Evolutionary conservation across 768 basidiomycete species (phyloP), one percentile per base, ranked within the genome.

Genomic region (Leccinum incarnatum): DNA sequence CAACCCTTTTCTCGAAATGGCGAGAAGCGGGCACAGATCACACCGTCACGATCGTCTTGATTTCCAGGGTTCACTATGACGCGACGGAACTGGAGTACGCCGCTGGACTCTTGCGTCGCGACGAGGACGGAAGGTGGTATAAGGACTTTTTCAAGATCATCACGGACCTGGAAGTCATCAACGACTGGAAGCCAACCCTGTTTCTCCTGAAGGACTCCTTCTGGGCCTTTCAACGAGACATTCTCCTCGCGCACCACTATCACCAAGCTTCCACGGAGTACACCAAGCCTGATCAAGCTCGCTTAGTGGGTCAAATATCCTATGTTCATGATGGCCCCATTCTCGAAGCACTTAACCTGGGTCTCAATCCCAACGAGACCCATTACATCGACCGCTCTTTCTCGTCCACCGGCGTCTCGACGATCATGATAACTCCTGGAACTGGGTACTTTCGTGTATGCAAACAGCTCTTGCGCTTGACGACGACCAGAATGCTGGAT

Each of bases 121-220:
- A 94, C 65, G 91, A 92, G 55, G 80, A 86, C 49, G 88, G 86
- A 10, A 76, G 77, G 51, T 93, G 86, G 86, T 94, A 95, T 76
- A 96, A 97, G 73, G 97, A 97, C 70, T 96, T 95, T 67, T 98
- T 86, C 83, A 95, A 96, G 73, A 88, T 98, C 64, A 91, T 95
- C 68, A 91, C 93, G 4, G 96, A 98, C 69, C 78, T 96, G 32
- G 94, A 98, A 67, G 85, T 93, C 50, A 80, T 93, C 47, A 77
- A 84, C 58, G 92, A 95, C 66, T 96, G 95, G 93, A 88, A 88
- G 62, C 83, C 88, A 2, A 93, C 91, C 0, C 82, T 98, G 5
- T 87, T 91, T 59, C 86, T 83, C 68, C 81, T 98, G 68, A 96
- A 95, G 71, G 85, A 91, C 69, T 87, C 93, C 2, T 89, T 93